These are phyloP conservation scores for Dendrocalamus latiflorus DNA, from an alignment of 202 grass and related monocot genomes.

Conservation along the genomic window DNA sequence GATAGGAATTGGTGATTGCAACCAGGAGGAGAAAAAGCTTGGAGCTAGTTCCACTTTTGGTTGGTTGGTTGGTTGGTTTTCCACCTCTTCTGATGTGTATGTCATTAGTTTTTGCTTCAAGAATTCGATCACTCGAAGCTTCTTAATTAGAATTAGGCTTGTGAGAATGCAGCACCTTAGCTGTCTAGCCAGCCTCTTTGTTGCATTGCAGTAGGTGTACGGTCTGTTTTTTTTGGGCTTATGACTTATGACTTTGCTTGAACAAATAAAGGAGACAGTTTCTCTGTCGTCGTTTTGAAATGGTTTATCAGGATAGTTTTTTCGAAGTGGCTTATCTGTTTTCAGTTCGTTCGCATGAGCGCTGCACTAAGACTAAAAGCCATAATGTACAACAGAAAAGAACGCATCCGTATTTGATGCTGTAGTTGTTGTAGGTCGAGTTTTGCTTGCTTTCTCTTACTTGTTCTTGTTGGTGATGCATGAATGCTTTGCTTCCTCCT, in stretches of 20 bases:
- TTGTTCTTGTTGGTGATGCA: conserved; percentile 30
- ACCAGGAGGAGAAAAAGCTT: conserved; percentile 4
- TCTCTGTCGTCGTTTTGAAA: no score
- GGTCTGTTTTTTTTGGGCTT: no score
- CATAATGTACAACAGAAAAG: no score
- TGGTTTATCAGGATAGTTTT: no score
- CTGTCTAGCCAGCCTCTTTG: conserved; percentile 15
- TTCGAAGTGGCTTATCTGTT: no score
- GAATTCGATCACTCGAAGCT: conserved; percentile 20
- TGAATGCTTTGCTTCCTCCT: conserved; percentile 34
- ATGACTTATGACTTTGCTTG: no score
- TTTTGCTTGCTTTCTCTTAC: conserved; percentile 31
- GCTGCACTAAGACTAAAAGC: no score
- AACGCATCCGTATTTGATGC: neutral
- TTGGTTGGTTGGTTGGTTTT: conserved; percentile 43
- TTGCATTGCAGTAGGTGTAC: conserved; percentile 41
- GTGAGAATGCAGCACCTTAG: conserved; percentile 32
- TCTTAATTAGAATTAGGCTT: conserved; percentile 36
- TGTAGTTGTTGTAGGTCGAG: conserved; percentile 41
- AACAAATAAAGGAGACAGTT: no score
- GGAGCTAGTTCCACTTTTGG: conserved; percentile 18
- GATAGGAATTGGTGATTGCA: neutral
- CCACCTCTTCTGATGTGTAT: conserved; percentile 25
- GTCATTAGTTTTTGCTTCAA: conserved; percentile 69
- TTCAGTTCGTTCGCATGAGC: no score